Conservation (phyloP, 2,329 filamentous ascomycete species). For the Aspergillus latus region DNA sequence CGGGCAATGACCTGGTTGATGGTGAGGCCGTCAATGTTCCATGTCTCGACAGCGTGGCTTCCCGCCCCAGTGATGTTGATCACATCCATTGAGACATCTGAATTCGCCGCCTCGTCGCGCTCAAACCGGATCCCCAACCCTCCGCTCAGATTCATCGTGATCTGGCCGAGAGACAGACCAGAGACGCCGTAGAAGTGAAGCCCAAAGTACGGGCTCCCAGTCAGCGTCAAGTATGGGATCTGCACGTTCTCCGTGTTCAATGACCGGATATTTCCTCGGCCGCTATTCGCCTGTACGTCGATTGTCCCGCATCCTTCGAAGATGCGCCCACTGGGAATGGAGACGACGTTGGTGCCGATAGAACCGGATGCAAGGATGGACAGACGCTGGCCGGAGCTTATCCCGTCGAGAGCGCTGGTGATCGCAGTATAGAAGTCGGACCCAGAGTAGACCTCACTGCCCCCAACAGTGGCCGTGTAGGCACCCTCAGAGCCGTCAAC, state of each 20-base stretch:
- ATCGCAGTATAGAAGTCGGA: slow-evolving; percentile 12
- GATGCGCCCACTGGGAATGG: slow-evolving; percentile 11
- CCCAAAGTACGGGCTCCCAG: slow-evolving; percentile 14
- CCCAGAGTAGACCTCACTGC: slow-evolving; percentile 11
- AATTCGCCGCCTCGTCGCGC: slow-evolving; percentile 15
- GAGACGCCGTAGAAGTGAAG: slow-evolving; percentile 14
- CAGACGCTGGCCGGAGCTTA: slow-evolving; percentile 12
- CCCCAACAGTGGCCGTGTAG: slow-evolving; percentile 12
- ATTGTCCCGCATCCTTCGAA: slow-evolving; percentile 18
- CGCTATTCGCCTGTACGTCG: slow-evolving; percentile 6
- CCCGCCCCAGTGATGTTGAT: slow-evolving; percentile 13
- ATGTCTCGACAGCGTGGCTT: slow-evolving; percentile 17
- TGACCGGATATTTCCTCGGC: slow-evolving; percentile 15
- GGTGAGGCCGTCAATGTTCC: slow-evolving; percentile 18
- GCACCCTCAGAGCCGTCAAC: slow-evolving; percentile 6
- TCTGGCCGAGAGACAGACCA: slow-evolving; percentile 10
- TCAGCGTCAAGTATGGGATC: slow-evolving; percentile 16
- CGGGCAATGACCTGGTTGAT: slow-evolving; percentile 13
- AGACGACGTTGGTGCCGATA: slow-evolving; percentile 9
- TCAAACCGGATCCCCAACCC: slow-evolving; percentile 17
- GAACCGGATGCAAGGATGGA: slow-evolving; percentile 15
- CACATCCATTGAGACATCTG: slow-evolving; percentile 13
- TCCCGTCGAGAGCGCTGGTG: slow-evolving; percentile 5
- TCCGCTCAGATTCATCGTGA: slow-evolving; percentile 13
- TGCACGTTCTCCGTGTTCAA: slow-evolving; percentile 4